Conservation (phyloP, 805 yeast genomes). For the Cyberlindnera euphorbiae region DNA sequence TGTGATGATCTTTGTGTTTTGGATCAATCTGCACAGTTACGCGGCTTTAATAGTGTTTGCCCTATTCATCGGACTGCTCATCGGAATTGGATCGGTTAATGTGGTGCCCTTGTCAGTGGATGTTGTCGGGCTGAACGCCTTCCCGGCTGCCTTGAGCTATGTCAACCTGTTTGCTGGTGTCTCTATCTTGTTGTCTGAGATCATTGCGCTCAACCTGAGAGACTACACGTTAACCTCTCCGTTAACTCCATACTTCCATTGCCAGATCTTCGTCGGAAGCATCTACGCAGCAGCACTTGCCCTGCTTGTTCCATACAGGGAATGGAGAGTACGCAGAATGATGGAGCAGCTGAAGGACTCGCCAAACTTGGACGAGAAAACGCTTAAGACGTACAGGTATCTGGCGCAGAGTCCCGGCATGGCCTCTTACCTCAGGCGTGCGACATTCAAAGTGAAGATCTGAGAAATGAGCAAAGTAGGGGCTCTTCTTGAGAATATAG, state of each 20-base stretch:
- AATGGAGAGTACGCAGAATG: constrained; percentile 42
- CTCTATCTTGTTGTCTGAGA: constrained; percentile 43
- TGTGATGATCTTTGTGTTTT: constrained; percentile 39
- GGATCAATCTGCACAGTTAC: constrained; percentile 44
- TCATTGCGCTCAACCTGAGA: constrained; percentile 48
- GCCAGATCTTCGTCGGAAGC: constrained; percentile 57
- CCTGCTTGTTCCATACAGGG: constrained; percentile 44
- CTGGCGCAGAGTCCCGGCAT: too few relatives aligned
- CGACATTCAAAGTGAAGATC: too few relatives aligned
- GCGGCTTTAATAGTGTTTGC: constrained; percentile 37
- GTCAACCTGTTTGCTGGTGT: constrained; percentile 30
- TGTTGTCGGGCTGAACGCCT: constrained; percentile 32
- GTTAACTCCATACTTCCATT: constrained; percentile 46
- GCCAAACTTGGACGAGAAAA: not conserved
- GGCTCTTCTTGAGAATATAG: too few relatives aligned
- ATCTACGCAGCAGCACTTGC: constrained; percentile 40
- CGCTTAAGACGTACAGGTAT: too few relatives aligned
- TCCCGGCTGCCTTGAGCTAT: constrained; percentile 36
- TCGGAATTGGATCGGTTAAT: constrained; percentile 43
- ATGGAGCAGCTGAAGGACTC: constrained; percentile 23
- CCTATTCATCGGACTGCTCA: constrained; percentile 37
- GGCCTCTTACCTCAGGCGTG: too few relatives aligned
- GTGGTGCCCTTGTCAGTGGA: constrained; percentile 38
- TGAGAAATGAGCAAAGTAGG: too few relatives aligned
- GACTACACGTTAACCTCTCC: constrained; percentile 18